Conservation (phyloP, 371 early-diverging fungal species). For the Mortierella sp. region DNA sequence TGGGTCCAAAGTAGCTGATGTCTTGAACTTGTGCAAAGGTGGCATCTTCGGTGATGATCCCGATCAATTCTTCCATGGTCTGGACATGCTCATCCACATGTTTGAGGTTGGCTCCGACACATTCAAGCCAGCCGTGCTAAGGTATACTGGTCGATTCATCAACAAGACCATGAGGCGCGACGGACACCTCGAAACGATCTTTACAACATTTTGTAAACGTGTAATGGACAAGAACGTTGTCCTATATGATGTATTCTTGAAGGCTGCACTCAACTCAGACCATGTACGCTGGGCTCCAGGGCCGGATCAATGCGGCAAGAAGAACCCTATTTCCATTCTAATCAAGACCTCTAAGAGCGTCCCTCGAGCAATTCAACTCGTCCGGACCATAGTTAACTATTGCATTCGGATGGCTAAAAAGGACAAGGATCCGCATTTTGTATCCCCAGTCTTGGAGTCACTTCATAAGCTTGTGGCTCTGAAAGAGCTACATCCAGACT, state of each 20-base stretch:
- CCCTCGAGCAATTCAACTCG: background rate
- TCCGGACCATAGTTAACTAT: conserved; percentile 7
- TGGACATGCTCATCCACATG: background rate
- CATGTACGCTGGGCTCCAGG: conserved; percentile 5
- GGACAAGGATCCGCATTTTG: background rate
- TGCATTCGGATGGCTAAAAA: conserved; percentile 6
- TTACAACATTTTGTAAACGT: background rate
- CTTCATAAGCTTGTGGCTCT: background rate
- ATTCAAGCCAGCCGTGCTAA: background rate
- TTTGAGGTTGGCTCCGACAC: background rate
- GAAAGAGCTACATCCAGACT: background rate
- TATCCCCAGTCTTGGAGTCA: background rate
- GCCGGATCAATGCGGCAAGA: background rate
- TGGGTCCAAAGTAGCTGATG: background rate
- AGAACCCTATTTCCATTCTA: background rate
- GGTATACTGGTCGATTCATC: conserved; percentile 1
- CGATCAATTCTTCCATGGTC: background rate
- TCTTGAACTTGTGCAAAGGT: background rate
- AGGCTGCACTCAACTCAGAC: background rate
- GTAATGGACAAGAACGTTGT: background rate
- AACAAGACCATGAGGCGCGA: background rate
- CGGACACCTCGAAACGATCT: background rate
- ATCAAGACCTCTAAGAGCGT: background rate
- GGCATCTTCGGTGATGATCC: background rate
- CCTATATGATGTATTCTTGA: background rate